Base-by-base conservation (phyloP, 1,139 yeast genomes). In the Protomyces inouyei region DNA sequence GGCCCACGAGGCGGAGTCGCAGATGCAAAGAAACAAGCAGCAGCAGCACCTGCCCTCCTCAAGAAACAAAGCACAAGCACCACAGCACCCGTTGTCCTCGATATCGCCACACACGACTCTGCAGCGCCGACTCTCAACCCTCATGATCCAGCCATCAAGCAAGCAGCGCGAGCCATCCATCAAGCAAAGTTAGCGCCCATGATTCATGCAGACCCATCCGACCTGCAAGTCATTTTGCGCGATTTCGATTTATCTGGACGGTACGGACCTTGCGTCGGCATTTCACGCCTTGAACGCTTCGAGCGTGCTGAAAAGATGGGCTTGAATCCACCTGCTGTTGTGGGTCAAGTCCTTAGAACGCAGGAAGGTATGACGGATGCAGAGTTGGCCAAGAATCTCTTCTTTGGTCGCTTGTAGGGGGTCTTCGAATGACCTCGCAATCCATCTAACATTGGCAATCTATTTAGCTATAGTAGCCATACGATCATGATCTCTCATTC, bases 291-390 rank as follows among this genome's bases (percentile, higher is more conserved):
- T 25, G 73, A 74, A 28, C 70, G 98, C 10, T 92, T 97, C 97
- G 86, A 89, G 71, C 80, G 98, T 72, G 97, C 98, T 1, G 91
- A 88, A 72, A 87, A 86, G 65, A 78, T 92, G 72, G 97, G 97
- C 9, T 69, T 74, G 56, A 65, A 72, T 10, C 80, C 80, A 2
- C 80, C 80, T 4, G 52, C 23, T 8, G 69, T 72, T 10, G 73
- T 77, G 12, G 70, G 70, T 60, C 69, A 69, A 67, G 75, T 73
- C 43, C 69, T 73, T 35, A 52, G 52, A 12, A 69, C 68, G 16
- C 45, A 56, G 52, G 68, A 70, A 52, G 72, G 71, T 2, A 46
- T 45, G 21, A 56, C 55, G 18, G 37, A 51, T 14, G 25, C 18
- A 6, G 59, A 46, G 28, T 36, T 53, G 14, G 52, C 37, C 16